phyloP scores from a whole-genome alignment of 1,139 yeast genomes.

The Kodamaea sp. region DNA sequence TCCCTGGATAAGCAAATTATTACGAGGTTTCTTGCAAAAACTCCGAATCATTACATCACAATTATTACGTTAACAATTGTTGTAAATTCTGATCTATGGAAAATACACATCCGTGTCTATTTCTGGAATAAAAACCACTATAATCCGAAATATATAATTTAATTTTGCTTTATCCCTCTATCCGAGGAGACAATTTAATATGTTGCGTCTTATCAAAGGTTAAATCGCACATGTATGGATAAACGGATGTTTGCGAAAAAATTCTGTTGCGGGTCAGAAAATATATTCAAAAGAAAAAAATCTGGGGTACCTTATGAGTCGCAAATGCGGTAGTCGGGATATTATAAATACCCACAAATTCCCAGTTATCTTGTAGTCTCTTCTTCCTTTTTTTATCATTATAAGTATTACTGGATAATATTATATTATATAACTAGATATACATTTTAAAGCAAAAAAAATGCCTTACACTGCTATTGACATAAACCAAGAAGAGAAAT shows the following conservation, averaged over 20 bases:
- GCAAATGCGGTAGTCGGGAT: too few species aligned
- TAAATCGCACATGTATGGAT: conserved; percentile 6
- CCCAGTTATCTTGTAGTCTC: background rate
- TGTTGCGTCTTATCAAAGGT: background rate
- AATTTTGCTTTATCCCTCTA: conserved; percentile 1
- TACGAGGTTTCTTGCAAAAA: too few species aligned
- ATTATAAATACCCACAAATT: background rate
- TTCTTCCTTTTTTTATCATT: background rate
- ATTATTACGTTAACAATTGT: too few species aligned
- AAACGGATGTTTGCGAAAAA: conserved; percentile 1
- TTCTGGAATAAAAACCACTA: too few species aligned
- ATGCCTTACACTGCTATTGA: conserved; percentile 55
- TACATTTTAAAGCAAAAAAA: conserved; percentile 5
- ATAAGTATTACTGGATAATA: background rate
- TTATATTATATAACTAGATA: background rate
- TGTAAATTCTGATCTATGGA: too few species aligned
- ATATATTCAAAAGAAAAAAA: background rate
- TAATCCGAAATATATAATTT: too few species aligned
- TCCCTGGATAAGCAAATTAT: too few species aligned
- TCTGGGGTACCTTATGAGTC: background rate
- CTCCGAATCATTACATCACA: too few species aligned
- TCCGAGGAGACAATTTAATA: conserved; percentile 2
- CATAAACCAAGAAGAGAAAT: conserved; percentile 57
- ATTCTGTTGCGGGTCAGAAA: background rate
- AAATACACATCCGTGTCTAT: too few species aligned